A percentile compares a stretch with the other conserved stretches of the same genome.
These are phyloP conservation scores for Chlorella sp. DNA, from an alignment of 139 green algal species.

Conservation along the genomic window DNA sequence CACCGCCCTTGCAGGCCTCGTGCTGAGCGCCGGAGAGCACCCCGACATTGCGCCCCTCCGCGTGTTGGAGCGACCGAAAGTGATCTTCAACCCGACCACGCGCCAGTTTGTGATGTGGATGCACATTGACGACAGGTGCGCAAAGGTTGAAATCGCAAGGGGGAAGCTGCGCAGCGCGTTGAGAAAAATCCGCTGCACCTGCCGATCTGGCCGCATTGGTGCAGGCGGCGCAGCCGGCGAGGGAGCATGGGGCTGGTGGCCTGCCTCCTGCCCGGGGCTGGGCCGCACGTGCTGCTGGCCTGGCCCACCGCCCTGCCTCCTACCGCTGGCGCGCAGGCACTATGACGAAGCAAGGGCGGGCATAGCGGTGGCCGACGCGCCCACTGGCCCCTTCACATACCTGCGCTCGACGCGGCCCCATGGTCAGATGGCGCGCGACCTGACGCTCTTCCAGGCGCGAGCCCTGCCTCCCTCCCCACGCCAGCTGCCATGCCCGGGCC, in stretches of 20 bases:
- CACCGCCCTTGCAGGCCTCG: constrained; percentile 22
- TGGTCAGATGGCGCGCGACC: constrained; percentile 40
- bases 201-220: no score
- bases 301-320: not conserved
- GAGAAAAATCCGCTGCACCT: no score
- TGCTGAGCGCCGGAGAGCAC: constrained; percentile 22
- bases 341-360: constrained; percentile 44
- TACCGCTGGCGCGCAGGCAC: not conserved
- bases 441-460: constrained; percentile 55
- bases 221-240: no score
- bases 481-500: no score
- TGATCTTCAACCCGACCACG: constrained; percentile 30
- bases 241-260: no score
- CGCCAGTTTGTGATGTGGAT: constrained; percentile 53
- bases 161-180: not conserved
- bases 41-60: constrained; percentile 35
- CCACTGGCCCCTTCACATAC: constrained; percentile 50
- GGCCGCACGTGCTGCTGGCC: no score
- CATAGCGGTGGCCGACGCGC: constrained; percentile 22
- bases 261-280: no score
- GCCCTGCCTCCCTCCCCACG: not conserved
- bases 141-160: not conserved
- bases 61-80: constrained; percentile 56
- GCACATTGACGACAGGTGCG: constrained; percentile 50
- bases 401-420: constrained; percentile 40